Percentiles rank a stretch among this genome's conserved stretches.
These are phyloP conservation scores for Kodamaea restingae DNA, from an alignment of 805 yeast species.

Conservation along the genomic window DNA sequence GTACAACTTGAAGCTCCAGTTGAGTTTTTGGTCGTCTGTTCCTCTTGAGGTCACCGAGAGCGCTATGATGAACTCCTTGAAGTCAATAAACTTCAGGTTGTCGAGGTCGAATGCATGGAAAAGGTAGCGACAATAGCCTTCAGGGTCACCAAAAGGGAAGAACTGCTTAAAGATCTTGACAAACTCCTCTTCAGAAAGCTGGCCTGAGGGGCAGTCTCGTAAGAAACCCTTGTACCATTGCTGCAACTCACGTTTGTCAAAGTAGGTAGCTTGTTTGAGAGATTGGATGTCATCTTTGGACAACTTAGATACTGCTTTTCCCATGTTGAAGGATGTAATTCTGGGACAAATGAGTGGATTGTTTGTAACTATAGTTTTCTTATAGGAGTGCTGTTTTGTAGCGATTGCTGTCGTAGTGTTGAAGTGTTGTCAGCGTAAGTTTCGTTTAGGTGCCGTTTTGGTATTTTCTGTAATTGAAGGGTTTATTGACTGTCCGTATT, in stretches of 20 bases:
- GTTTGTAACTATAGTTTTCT: too few species aligned
- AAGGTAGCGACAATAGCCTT: conserved; percentile 81
- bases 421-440: too few species aligned
- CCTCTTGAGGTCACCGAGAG: conserved; percentile 86
- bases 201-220: conserved; percentile 92
- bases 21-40: conserved; percentile 72
- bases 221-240: conserved; percentile 98
- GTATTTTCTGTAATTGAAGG: too few species aligned
- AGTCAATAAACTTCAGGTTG: conserved; percentile 75
- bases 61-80: conserved; percentile 88
- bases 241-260: conserved; percentile 89
- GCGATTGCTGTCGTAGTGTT: too few species aligned
- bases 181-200: conserved; percentile 80
- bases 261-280: conserved; percentile 80
- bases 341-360: neutral
- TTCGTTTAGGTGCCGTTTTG: too few species aligned
- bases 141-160: conserved; percentile 97
- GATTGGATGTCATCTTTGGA: conserved; percentile 85
- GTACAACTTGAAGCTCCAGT: conserved; percentile 86
- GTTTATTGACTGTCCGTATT: too few species aligned
- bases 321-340: conserved; percentile 61
- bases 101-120: conserved; percentile 88
- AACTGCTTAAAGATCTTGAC: conserved; percentile 91
- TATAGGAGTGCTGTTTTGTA: too few species aligned
- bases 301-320: conserved; percentile 88